Evolutionary conservation across 768 basidiomycete species (phyloP).

Genomic region (Hygrocybe punicea): DNA sequence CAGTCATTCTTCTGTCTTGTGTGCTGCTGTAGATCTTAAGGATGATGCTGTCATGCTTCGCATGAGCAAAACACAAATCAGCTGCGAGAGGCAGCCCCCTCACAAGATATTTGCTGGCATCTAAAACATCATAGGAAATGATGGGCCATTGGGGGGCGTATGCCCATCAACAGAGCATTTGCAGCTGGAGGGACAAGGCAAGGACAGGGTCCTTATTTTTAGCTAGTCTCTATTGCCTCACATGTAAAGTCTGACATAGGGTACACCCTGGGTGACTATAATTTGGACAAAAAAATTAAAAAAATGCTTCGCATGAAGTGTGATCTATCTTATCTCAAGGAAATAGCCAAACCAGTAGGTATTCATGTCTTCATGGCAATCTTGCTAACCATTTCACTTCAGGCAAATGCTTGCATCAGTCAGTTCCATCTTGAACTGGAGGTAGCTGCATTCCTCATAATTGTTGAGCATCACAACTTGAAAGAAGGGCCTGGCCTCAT

Average conservation of each 20-base stretch:
- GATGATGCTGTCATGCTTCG: not conserved
- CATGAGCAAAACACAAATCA: too few species aligned
- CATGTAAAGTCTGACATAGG: too few species aligned
- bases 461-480: not conserved
- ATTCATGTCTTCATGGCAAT: not conserved
- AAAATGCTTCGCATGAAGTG: not conserved
- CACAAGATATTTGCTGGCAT: too few species aligned
- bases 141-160: too few species aligned
- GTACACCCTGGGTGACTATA: too few species aligned
- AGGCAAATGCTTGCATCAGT: not conserved
- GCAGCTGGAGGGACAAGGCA: too few species aligned
- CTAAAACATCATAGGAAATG: too few species aligned
- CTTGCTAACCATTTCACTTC: not conserved
- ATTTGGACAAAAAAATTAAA: too few species aligned
- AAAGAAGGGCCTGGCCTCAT: not conserved
- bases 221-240: too few species aligned
- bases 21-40: not conserved
- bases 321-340: not conserved
- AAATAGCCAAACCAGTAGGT: not conserved
- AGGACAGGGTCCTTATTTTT: too few species aligned
- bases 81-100: too few species aligned
- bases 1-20: not conserved
- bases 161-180: too few species aligned
- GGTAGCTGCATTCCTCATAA: not conserved
- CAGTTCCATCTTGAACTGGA: not conserved